These are phyloP conservation scores for Leucoagaricus sp. DNA, from an alignment of 1,284 basidiomycete species.

Conservation along the genomic window DNA sequence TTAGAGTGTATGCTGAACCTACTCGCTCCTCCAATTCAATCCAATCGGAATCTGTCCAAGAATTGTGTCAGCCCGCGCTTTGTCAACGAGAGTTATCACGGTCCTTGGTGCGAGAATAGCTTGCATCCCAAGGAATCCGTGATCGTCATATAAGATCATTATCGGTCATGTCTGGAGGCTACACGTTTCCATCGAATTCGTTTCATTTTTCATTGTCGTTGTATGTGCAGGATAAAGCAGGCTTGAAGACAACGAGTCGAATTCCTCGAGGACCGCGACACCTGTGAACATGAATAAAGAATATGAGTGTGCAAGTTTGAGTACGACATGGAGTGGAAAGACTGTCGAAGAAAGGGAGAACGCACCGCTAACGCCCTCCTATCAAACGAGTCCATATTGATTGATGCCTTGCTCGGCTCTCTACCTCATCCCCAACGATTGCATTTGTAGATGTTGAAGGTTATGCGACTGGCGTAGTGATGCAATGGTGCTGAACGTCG, in stretches of 20 bases:
- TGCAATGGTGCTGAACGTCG: conserved; percentile 30
- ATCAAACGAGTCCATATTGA: conserved; percentile 36
- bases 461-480: conserved; percentile 28
- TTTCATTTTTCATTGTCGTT: conserved; percentile 27
- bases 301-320: too few species aligned
- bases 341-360: too few species aligned
- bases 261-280: too few species aligned
- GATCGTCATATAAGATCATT: conserved; percentile 1
- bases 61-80: too few species aligned
- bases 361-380: conserved; percentile 44
- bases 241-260: conserved; percentile 24
- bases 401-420: conserved; percentile 15
- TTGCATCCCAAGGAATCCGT: too few species aligned
- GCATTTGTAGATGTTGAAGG: conserved; percentile 25
- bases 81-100: too few species aligned
- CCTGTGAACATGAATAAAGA: too few species aligned
- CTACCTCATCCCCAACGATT: background rate
- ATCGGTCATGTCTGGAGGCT: background rate
- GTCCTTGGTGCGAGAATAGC: conserved; percentile 2
- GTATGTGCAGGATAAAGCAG: conserved; percentile 31
- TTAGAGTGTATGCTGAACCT: too few species aligned
- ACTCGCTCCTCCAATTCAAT: too few species aligned
- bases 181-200: conserved; percentile 41
- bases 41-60: too few species aligned
- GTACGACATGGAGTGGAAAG: too few species aligned